phyloP scores from a whole-genome alignment of 1,284 basidiomycete genomes.

The Pascua guehoae region DNA sequence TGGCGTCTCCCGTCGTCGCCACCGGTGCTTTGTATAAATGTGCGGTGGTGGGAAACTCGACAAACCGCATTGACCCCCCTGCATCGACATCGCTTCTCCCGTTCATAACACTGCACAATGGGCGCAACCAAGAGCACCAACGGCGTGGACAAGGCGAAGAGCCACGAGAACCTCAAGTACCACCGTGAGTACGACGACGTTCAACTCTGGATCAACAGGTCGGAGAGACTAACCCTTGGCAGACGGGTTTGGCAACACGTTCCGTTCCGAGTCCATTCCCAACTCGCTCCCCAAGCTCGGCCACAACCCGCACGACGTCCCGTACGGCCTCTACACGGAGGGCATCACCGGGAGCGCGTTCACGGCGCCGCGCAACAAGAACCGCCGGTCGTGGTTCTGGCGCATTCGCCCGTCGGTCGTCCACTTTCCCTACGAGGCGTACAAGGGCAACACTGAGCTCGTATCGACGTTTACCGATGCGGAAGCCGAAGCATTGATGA shows the following conservation, averaged over 20 bases:
- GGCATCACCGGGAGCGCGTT: conserved; percentile 60
- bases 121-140: not conserved
- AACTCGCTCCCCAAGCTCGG: conserved; percentile 56
- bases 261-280: conserved; percentile 15
- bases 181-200: not conserved
- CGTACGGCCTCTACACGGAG: conserved; percentile 62
- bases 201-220: too few species aligned
- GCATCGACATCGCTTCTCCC: not conserved
- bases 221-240: not conserved
- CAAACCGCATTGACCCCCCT: not conserved
- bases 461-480: conserved; percentile 6
- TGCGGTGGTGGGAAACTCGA: not conserved
- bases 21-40: not conserved
- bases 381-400: conserved; percentile 52
- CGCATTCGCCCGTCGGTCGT: conserved; percentile 61
- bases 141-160: not conserved
- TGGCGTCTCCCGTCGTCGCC: not conserved
- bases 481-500: conserved; percentile 41
- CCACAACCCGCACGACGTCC: conserved; percentile 61
- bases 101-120: not conserved
- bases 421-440: conserved; percentile 44
- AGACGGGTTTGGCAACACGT: conserved; percentile 15
- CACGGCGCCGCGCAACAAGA: conserved; percentile 56
- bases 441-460: conserved; percentile 5
- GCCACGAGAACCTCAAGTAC: conserved; percentile 2